Percentiles rank a stretch among this genome's conserved stretches.
Conservation (phyloP, 208 protist genomes). For the Wallacemonas rigidus region DNA sequence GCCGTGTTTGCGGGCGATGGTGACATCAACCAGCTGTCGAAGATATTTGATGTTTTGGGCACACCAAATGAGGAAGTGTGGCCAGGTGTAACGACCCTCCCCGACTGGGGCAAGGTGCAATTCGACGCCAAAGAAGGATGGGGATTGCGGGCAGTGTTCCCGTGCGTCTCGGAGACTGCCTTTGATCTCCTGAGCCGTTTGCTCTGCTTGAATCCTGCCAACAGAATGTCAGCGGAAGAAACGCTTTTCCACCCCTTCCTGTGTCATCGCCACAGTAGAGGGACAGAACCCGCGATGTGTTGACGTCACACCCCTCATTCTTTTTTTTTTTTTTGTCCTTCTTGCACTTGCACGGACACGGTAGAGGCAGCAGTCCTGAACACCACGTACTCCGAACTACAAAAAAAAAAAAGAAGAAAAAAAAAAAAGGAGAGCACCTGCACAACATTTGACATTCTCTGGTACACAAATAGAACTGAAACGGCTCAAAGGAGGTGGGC, state of each 20-base stretch:
- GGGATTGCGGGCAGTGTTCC: slow-evolving; percentile 56
- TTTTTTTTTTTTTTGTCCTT: slow-evolving; percentile 15
- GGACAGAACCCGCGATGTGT: neutral
- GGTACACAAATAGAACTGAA: too few species aligned
- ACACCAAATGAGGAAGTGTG: slow-evolving; percentile 91
- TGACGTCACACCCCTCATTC: neutral
- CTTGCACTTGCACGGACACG: too few species aligned
- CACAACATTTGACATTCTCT: too few species aligned
- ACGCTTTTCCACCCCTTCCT: slow-evolving; percentile 75
- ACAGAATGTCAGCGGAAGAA: slow-evolving; percentile 44
- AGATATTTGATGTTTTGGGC: slow-evolving; percentile 96
- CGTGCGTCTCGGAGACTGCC: slow-evolving; percentile 49
- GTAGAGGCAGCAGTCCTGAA: too few species aligned
- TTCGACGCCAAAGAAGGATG: slow-evolving; percentile 60
- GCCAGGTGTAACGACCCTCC: slow-evolving; percentile 88
- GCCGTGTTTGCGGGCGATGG: slow-evolving; percentile 96
- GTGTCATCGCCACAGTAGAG: neutral
- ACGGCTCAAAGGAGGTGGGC: too few species aligned
- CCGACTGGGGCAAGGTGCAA: slow-evolving; percentile 93
- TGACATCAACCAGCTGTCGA: slow-evolving; percentile 97
- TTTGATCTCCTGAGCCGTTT: slow-evolving; percentile 59
- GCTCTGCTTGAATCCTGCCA: slow-evolving; percentile 56
- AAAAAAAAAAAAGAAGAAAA: too few species aligned
- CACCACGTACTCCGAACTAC: too few species aligned
- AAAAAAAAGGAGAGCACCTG: too few species aligned